phyloP scores from a whole-genome alignment of 2,329 filamentous ascomycete genomes.

The Talaromyces sp. region DNA sequence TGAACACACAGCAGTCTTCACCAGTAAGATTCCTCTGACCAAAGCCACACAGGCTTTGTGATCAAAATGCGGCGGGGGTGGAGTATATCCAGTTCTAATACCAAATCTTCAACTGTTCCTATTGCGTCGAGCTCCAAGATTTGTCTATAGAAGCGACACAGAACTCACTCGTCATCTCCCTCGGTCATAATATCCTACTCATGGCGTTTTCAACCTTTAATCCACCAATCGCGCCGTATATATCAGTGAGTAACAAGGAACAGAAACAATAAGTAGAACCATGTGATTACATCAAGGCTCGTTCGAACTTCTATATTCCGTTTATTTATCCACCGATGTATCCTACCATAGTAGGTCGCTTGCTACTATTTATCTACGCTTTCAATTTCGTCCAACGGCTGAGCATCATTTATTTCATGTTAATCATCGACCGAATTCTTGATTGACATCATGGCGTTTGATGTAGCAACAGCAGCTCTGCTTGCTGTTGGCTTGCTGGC shows the following conservation, averaged over 20 bases:
- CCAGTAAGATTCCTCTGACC: not conserved
- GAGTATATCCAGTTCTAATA: not conserved
- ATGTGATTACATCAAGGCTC: not conserved
- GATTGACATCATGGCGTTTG: not conserved
- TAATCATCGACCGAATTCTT: not conserved
- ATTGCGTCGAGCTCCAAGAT: too few species aligned
- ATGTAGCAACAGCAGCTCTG: not conserved
- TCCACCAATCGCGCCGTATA: not conserved
- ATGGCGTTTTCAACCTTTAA: not conserved
- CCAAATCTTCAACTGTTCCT: not conserved
- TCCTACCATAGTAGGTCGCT: not conserved
- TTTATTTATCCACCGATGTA: not conserved
- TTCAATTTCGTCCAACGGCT: not conserved
- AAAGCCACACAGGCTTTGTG: not conserved
- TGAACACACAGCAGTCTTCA: not conserved
- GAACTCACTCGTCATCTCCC: not conserved
- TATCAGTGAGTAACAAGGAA: not conserved
- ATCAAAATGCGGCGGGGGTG: not conserved
- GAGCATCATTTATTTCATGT: not conserved
- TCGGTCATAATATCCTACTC: not conserved
- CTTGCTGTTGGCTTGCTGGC: slow-evolving; percentile 15
- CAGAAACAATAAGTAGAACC: not conserved
- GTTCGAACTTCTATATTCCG: not conserved
- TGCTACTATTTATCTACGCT: not conserved
- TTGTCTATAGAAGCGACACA: not conserved